Conservation (phyloP, 805 yeast species). For the Hanseniaspora pseudoguilliermondii region DNA sequence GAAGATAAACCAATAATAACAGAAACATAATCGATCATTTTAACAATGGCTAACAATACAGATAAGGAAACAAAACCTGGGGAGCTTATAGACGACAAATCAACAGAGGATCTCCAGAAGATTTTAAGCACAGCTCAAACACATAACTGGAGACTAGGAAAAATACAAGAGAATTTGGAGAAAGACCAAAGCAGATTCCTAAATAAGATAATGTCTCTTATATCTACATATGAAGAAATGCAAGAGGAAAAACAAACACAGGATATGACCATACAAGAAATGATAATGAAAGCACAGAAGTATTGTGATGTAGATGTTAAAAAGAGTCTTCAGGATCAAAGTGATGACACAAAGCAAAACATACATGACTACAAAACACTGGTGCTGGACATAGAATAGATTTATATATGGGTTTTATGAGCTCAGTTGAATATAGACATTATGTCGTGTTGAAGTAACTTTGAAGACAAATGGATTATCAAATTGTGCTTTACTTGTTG, state of each 20-base stretch:
- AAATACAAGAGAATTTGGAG: conserved; percentile 5
- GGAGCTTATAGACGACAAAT: neutral
- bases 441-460: too few species aligned
- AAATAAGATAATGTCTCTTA: conserved; percentile 4
- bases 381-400: neutral
- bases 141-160: neutral
- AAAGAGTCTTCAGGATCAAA: neutral
- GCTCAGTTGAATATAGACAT: too few species aligned
- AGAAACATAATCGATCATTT: neutral
- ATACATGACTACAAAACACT: neutral
- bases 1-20: neutral
- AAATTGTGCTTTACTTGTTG: too few species aligned
- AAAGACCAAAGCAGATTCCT: neutral
- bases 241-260: neutral
- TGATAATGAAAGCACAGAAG: neutral
- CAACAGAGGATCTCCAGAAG: neutral
- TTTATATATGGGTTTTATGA: neutral
- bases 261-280: neutral
- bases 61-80: neutral
- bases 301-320: neutral
- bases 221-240: neutral
- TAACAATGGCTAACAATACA: neutral
- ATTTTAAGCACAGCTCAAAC: neutral
- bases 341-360: neutral
- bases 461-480: too few species aligned